These are phyloP conservation scores for Stephania yunnanensis DNA, from an alignment of 164 flowering plant genomes.

Conservation along the genomic window DNA sequence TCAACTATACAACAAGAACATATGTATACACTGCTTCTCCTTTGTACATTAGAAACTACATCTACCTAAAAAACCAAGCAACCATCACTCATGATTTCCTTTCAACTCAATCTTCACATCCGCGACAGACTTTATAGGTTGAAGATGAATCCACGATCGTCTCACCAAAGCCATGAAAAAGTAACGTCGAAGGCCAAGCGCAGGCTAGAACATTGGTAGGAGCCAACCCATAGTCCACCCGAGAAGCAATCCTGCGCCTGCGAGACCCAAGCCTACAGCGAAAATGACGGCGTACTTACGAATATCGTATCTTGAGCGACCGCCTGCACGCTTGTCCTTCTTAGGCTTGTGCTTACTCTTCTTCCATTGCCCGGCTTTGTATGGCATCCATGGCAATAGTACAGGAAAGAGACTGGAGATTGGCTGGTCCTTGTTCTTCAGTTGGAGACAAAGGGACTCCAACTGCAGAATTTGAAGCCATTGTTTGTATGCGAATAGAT, in stretches of 20 bases:
- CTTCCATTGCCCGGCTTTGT: constrained; percentile 21
- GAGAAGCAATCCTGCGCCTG: constrained; percentile 65
- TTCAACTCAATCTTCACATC: constrained; percentile 7
- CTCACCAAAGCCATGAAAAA: not conserved
- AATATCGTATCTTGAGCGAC: constrained; percentile 12
- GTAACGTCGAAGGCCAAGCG: not conserved
- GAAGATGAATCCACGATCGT: not conserved
- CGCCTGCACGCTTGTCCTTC: constrained; percentile 19
- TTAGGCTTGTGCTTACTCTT: constrained; percentile 26
- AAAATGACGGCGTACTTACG: constrained; percentile 36
- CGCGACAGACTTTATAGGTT: no score
- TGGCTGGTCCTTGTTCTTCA: constrained; percentile 30
- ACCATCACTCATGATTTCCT: not conserved
- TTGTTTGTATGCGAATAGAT: constrained; percentile 83
- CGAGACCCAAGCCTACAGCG: constrained; percentile 58
- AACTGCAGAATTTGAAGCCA: constrained; percentile 66
- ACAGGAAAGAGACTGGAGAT: constrained; percentile 26
- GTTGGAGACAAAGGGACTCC: constrained; percentile 44
- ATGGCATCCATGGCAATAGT: constrained; percentile 36
- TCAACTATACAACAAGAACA: constrained; percentile 5
- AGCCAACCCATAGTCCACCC: constrained; percentile 82
- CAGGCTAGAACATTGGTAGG: constrained; percentile 32
- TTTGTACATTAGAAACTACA: constrained; percentile 15
- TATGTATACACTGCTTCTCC: constrained; percentile 12
- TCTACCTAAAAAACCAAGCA: not conserved